Evolutionary conservation across 495 filamentous ascomycete species (phyloP), one percentile per base, ranked within the genome.

Genomic region (Lentithecium fluviatile): DNA sequence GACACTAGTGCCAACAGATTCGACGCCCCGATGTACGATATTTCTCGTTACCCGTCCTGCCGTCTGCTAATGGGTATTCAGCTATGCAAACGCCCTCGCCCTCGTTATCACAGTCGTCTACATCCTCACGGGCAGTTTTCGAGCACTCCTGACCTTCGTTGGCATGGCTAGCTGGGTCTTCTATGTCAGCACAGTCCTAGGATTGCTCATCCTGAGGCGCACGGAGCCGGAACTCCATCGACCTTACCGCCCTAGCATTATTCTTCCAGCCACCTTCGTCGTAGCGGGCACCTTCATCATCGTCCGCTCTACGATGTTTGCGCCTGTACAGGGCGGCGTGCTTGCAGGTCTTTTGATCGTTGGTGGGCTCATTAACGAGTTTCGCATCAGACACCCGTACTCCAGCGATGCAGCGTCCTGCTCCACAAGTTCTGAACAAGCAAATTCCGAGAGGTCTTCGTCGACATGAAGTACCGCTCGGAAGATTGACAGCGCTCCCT

Each of bases 151-250:
- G 7, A 64, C 46, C 6, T 68, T 68, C 34, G 52, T 60, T 10
- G 60, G 65, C 13, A 64, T 68, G 60, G 60, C 60, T 20, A 51
- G 52, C 34, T 68, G 60, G 51, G 45, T 64, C 6, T 55, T 64
- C 29, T 68, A 60, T 32, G 54, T 64, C 8, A 52, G 38, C 37
- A 60, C 65, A 8, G 57, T 64, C 15, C 19, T 64, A 12, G 65
- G 65, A 0, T 56, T 68, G 3, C 36, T 68, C 40, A 58, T 65
- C 10, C 56, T 68, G 12, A 55, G 65, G 13, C 62, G 52, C 24
- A 40, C 50, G 13, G 62, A 66, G 40, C 62, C 56, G 11, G 25
- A 56, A 15, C 48, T 66, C 2, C 50, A 50, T 15, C 49, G 62
- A 10, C 58, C 62, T 6, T 66, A 48, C 37, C 40, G 38, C n/a